Base-by-base conservation (phyloP, 768 basidiomycete species). In the Tulasnella sp. region DNA sequence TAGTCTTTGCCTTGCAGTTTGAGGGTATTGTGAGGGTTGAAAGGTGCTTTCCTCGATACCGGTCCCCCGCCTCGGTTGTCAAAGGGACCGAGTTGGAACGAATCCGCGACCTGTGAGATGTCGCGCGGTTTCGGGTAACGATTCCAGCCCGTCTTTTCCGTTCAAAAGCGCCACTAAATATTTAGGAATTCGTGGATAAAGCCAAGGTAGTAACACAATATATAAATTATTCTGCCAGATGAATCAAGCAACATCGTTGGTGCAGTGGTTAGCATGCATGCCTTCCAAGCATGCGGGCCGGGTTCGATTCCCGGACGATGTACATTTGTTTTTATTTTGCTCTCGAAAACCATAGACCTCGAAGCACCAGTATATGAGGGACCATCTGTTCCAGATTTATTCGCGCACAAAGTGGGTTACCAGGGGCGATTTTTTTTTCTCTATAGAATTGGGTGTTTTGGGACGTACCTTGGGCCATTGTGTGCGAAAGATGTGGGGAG, bases 221-320 rank as follows among this genome's bases (percentile, higher is more conserved):
- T 54, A n/a, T 24, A 6, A 0, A 6, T 54, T 54, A 54, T 7
- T 54, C 9, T 2, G 7, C 1, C 2, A n/a, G 22, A n/a, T 0
- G 0, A n/a, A 54, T 22, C 72, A 73, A 73, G 37, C 20, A 76
- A 89, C 89, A 85, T 88, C 87, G 88, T 92, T 93, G 93, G 93
- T 93, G 93, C 93, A 93, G 91, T 89, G 92, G 93, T 93, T 93
- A 93, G 93, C 92, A 93, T 94, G 92, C 93, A 93, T 93, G 92
- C 92, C 92, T 93, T 93, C 93, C 92, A 93, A 18, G 37, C 86
- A 37, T 80, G 84, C 73, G 84, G 85, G 41, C 88, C 91, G n/a
- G 93, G 94, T 48, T 93, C 94, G 86, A 92, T 95, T 46, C 94
- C 94, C 0, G 46, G 75, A 48, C 75, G 75, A 46, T 48, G 75